Conservation (phyloP, 2,329 filamentous ascomycete genomes). For the Neopestalotiopsis sp. region DNA sequence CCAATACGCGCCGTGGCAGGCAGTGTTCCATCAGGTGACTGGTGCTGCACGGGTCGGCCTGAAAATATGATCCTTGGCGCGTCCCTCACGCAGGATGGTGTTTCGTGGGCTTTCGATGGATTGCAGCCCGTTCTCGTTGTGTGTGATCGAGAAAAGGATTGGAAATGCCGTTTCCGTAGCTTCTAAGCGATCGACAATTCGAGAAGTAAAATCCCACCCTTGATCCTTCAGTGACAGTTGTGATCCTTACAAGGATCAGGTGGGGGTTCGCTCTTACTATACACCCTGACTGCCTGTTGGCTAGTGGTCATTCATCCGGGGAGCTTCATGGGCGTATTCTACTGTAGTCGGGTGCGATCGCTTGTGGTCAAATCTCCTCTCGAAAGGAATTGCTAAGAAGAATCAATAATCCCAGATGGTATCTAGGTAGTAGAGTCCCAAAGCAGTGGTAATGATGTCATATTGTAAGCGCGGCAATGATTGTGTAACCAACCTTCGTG, state of each 20-base stretch:
- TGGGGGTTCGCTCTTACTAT: neutral
- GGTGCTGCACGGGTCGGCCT: too few species aligned
- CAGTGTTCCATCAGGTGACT: neutral
- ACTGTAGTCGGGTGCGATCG: neutral
- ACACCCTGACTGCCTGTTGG: too few species aligned
- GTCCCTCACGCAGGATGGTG: neutral
- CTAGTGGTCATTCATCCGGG: neutral
- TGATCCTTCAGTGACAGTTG: neutral
- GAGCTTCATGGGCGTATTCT: neutral
- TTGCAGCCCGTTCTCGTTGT: neutral
- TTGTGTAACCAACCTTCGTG: neutral
- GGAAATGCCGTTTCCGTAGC: neutral
- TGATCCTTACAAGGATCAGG: neutral
- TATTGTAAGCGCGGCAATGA: neutral
- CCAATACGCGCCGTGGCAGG: neutral
- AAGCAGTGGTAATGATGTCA: neutral
- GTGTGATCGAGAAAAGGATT: neutral
- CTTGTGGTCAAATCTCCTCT: neutral
- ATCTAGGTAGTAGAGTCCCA: neutral
- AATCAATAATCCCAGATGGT: too few species aligned
- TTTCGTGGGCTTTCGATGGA: neutral
- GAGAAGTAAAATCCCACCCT: neutral
- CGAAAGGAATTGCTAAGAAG: neutral
- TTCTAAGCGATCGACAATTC: neutral
- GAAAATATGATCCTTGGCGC: too few species aligned